A percentile compares a stretch with the other conserved stretches of the same genome.
Evolutionary conservation across 441 rosid species (phyloP).

Genomic region (Gossypium davidsonii): DNA sequence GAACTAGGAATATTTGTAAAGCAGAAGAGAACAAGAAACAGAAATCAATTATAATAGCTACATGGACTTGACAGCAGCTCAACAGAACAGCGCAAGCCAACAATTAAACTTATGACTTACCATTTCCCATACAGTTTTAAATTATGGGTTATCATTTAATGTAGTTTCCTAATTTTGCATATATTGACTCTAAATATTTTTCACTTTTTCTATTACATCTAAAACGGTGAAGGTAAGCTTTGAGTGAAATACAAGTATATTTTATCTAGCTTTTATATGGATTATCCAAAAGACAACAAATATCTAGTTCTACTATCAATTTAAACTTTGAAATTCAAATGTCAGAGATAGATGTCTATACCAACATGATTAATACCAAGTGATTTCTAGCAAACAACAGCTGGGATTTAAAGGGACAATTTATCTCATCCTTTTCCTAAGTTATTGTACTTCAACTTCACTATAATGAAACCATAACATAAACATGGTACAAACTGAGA

Average conservation of each 20-base stretch:
- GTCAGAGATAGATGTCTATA: neutral
- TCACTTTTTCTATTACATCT: neutral
- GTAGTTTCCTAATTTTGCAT: neutral
- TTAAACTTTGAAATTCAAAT: neutral
- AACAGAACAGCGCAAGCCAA: neutral
- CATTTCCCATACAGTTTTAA: neutral
- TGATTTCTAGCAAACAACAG: neutral
- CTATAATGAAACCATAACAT: neutral
- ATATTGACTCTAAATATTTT: neutral
- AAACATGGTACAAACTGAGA: neutral
- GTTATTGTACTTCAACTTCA: neutral
- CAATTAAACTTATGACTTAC: neutral
- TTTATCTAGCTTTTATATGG: neutral
- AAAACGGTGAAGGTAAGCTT: neutral
- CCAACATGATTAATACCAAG: neutral
- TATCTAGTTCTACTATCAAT: neutral
- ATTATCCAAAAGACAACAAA: neutral
- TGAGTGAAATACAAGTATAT: neutral
- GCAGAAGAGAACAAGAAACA: neutral
- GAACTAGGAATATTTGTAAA: neutral
- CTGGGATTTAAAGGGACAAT: neutral
- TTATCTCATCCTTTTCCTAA: neutral
- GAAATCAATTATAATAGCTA: neutral
- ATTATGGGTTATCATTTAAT: neutral
- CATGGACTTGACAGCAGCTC: neutral